These are phyloP conservation scores for Alternaria alternata DNA, from an alignment of 2,329 filamentous ascomycete species.

Conservation along the genomic window DNA sequence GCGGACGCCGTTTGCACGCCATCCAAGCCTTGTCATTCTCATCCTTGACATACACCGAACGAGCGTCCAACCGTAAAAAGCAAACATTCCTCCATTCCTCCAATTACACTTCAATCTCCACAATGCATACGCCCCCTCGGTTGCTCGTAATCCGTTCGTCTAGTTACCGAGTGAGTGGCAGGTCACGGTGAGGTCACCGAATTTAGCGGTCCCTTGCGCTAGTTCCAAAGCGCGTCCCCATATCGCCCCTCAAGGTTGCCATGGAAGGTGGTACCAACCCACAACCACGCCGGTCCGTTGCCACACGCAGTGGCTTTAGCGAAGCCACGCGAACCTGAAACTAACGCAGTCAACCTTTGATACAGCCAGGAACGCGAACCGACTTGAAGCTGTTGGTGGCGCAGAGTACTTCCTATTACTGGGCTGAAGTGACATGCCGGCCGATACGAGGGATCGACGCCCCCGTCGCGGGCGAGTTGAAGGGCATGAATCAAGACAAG, in stretches of 20 bases:
- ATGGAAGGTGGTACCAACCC: conserved; percentile 3
- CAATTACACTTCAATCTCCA: conserved; percentile 3
- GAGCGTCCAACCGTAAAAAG: conserved; percentile 2
- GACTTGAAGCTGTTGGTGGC: background rate
- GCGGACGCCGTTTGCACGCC: conserved; percentile 14
- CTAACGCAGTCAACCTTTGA: background rate
- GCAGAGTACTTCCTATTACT: too few species aligned
- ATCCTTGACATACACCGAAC: conserved; percentile 6
- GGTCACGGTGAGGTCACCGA: conserved; percentile 18
- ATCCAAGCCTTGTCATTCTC: conserved; percentile 9
- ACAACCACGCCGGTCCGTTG: background rate
- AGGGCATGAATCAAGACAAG: background rate
- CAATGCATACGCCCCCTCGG: background rate
- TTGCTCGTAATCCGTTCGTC: background rate
- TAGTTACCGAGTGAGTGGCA: background rate
- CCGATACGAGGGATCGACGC: conserved; percentile 12
- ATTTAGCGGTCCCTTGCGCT: conserved; percentile 9
- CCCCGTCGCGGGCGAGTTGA: background rate
- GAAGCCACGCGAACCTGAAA: background rate
- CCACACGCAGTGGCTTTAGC: background rate
- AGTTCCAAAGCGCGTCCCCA: background rate
- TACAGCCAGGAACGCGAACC: background rate
- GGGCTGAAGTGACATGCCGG: conserved; percentile 4
- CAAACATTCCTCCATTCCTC: conserved; percentile 8
- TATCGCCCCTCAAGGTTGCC: conserved; percentile 3